A percentile compares a stretch with the other conserved stretches of the same genome.
phyloP scores from a whole-genome alignment of 2,329 filamentous ascomycete genomes.

The Chaetomium globosum region DNA sequence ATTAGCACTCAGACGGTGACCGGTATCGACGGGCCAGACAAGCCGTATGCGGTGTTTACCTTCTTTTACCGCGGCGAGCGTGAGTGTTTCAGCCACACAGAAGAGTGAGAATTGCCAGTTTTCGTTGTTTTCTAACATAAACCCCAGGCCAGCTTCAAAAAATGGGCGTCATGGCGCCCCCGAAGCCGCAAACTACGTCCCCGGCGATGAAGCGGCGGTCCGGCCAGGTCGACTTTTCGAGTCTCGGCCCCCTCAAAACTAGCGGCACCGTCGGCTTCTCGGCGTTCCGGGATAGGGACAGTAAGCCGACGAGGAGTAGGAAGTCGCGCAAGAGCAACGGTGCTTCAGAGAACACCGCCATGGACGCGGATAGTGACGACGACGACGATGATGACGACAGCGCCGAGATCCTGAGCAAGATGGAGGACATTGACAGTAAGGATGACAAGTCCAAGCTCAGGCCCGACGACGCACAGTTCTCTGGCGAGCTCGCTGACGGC shows the following conservation, averaged over 20 bases:
- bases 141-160: conserved; percentile 84
- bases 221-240: conserved; percentile 80
- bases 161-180: conserved; percentile 80
- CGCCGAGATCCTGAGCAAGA: conserved; percentile 63
- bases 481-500: conserved; percentile 76
- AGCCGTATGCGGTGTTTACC: conserved; percentile 94
- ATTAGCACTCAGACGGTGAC: conserved; percentile 99
- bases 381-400: conserved; percentile 72
- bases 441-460: conserved; percentile 61
- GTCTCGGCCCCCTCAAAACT: conserved; percentile 78
- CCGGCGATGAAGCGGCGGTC: conserved; percentile 76
- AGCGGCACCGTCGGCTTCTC: conserved; percentile 89
- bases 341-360: conserved; percentile 57
- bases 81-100: conserved; percentile 54
- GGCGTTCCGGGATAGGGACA: conserved; percentile 74
- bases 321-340: conserved; percentile 66
- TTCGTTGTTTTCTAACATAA: conserved; percentile 27
- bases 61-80: conserved; percentile 97
- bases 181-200: conserved; percentile 66
- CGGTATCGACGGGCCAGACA: conserved; percentile 92
- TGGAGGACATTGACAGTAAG: conserved; percentile 66
- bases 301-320: conserved; percentile 57
- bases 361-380: conserved; percentile 73
- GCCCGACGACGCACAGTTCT: conserved; percentile 71
- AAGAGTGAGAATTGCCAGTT: neutral